These are phyloP conservation scores for Selaginella tamariscina DNA, from an alignment of 75 land plant species.

Conservation along the genomic window DNA sequence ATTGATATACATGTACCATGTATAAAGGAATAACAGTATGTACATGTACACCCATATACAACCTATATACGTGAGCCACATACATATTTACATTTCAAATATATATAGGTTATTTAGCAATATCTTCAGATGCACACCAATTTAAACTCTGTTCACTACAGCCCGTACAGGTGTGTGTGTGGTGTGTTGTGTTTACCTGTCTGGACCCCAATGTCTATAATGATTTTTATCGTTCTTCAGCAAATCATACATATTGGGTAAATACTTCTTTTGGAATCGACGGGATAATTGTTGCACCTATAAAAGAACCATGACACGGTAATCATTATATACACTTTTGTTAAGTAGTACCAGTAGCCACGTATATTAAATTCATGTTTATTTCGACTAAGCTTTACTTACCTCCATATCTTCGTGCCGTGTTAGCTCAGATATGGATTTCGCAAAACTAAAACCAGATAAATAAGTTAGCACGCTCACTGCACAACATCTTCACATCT, in stretches of 20 bases:
- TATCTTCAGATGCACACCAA: too few species aligned
- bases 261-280: constrained; percentile 8
- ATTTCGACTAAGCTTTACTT: neutral
- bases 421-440: constrained; percentile 19
- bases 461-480: neutral
- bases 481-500: neutral
- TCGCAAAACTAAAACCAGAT: constrained; percentile 15
- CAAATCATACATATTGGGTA: neutral
- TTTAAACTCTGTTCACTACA: too few species aligned
- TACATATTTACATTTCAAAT: too few species aligned
- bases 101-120: too few species aligned
- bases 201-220: neutral
- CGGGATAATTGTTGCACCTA: constrained; percentile 18
- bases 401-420: constrained; percentile 23
- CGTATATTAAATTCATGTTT: neutral
- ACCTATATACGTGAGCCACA: too few species aligned
- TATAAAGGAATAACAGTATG: too few species aligned
- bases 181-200: neutral
- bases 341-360: too few species aligned
- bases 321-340: too few species aligned
- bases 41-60: too few species aligned
- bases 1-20: too few species aligned
- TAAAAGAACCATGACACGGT: too few species aligned
- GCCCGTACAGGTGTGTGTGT: too few species aligned
- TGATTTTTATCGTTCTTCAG: neutral